phyloP scores from a whole-genome alignment of 306 rosid species.

The Prosopis cineraria region DNA sequence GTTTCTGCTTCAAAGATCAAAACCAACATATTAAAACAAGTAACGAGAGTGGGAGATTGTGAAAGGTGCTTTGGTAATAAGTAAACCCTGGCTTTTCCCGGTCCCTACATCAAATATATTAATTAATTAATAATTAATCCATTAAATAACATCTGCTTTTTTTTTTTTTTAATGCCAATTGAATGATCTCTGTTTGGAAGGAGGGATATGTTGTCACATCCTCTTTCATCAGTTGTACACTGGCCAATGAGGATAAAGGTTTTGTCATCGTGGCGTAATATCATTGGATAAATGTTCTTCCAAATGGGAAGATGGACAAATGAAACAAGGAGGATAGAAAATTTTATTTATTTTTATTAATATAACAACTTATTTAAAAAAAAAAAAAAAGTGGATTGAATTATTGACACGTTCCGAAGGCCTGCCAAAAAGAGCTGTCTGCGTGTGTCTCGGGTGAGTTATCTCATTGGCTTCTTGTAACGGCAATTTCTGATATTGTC shows the following conservation, averaged over 20 bases:
- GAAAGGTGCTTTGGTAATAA: slow-evolving; percentile 17
- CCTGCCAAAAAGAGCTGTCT: background rate
- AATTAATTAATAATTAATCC: too few relatives aligned
- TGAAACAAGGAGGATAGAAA: too few relatives aligned
- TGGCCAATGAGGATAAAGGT: too few relatives aligned
- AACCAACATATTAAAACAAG: background rate
- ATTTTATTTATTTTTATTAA: too few relatives aligned
- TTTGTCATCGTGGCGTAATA: slow-evolving; percentile 26
- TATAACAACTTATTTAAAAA: too few relatives aligned
- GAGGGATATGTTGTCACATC: background rate
- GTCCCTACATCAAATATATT: background rate
- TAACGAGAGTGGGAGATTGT: background rate
- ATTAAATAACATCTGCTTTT: too few relatives aligned
- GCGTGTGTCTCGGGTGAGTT: slow-evolving; percentile 35
- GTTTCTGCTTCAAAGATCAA: background rate
- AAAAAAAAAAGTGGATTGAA: background rate
- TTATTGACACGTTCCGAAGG: background rate
- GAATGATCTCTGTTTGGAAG: background rate
- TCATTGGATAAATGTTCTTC: slow-evolving; percentile 15
- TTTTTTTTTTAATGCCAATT: background rate
- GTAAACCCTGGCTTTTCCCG: background rate
- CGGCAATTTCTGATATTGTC: slow-evolving; percentile 8
- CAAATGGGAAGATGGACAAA: too few relatives aligned
- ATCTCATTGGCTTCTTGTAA: slow-evolving; percentile 10
- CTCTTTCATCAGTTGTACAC: background rate